Evolutionary conservation across 768 basidiomycete genomes (phyloP), one percentile per base, ranked within the genome.

Genomic region (Psilocybe subaeruginosa): DNA sequence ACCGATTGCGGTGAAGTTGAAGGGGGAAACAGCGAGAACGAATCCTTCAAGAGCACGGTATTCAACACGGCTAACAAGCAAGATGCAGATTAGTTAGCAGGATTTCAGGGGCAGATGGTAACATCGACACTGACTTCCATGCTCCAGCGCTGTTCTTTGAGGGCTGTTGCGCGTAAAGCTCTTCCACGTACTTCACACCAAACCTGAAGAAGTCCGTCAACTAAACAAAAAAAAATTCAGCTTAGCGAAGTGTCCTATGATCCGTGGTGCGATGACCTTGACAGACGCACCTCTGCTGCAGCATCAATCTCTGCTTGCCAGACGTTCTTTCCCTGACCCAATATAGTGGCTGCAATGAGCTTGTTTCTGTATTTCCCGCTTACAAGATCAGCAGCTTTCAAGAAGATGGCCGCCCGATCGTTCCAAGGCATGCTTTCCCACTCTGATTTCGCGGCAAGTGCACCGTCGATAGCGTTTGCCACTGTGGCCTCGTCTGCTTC

Each of bases 271-370:
- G 29, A 52, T 17, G 57, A 54, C 14, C 12, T 35, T 19, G 49
- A 2, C 54, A 60, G 16, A 60, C 84, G 46, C 59, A 93, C 94
- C 89, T 99, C 97, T 3, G 97, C 97, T 16, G 95, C 97, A 57
- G 97, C 94, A 74, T 99, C 97, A 64, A 99, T 99, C 82, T 99
- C 97, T 14, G 97, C 97, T 78, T 99, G 97, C 97, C 97, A 99
- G 14, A 84, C 90, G 73, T 98, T 99, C 87, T 99, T 99, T 45
- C 97, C 97, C 78, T 99, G 97, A 14, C 97, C 97, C 50, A 99
- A 82, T 77, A 99, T 97, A 47, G 97, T 99, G 43, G 97, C 95
- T 45, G 97, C 97, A 78, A 98, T 82, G 50, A 99, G 81, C 77
- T 90, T 90, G 80, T 96, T 97, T 65, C 97, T 83, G 74, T 98